Evolutionary conservation across 2,329 filamentous ascomycete genomes (phyloP).

Genomic region (Chalara sp.): DNA sequence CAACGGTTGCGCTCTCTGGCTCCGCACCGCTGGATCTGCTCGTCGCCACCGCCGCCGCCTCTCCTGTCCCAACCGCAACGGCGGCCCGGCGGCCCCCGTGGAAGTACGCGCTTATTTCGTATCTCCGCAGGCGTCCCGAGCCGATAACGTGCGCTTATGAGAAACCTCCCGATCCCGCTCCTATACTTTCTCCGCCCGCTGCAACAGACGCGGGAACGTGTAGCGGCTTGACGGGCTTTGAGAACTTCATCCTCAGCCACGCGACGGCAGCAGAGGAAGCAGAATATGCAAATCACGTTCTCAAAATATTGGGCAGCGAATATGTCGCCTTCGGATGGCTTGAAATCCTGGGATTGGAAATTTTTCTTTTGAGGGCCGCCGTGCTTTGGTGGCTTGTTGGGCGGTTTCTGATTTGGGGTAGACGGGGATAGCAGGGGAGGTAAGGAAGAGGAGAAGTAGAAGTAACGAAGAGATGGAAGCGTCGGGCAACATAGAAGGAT

Average conservation of each 20-base stretch:
- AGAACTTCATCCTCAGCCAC: neutral
- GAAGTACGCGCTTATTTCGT: too few relatives aligned
- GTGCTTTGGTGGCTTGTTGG: slow-evolving; percentile 1
- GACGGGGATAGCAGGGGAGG: too few relatives aligned
- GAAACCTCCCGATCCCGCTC: slow-evolving; percentile 15
- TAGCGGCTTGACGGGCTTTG: neutral
- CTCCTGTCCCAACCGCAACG: too few relatives aligned
- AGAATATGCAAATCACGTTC: neutral
- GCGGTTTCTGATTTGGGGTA: too few relatives aligned
- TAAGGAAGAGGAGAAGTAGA: too few relatives aligned
- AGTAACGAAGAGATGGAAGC: too few relatives aligned
- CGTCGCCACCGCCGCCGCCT: neutral
- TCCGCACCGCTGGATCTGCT: neutral
- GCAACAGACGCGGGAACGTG: too few relatives aligned
- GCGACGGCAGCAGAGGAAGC: neutral
- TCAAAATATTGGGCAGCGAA: neutral
- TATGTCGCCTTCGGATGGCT: slow-evolving; percentile 14
- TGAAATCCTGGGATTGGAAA: slow-evolving; percentile 13
- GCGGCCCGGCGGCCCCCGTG: too few relatives aligned
- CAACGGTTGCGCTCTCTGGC: slow-evolving; percentile 10
- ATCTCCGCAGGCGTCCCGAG: too few relatives aligned
- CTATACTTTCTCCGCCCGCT: too few relatives aligned
- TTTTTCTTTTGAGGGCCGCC: slow-evolving; percentile 7
- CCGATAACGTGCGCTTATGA: too few relatives aligned
- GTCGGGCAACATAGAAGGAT: too few relatives aligned